phyloP scores from a whole-genome alignment of 495 filamentous ascomycete genomes.

The Penicillium cataractarum region DNA sequence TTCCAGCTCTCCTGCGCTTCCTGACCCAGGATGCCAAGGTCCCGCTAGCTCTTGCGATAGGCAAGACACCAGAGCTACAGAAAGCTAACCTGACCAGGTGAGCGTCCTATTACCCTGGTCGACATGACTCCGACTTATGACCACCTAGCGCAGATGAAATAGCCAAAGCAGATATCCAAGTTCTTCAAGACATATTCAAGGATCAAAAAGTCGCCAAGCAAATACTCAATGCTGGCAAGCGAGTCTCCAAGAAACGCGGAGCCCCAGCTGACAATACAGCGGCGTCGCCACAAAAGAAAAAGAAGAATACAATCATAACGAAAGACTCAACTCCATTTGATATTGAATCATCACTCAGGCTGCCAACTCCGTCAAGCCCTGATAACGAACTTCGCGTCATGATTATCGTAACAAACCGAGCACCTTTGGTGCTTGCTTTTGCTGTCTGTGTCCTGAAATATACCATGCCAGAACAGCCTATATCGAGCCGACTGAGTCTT shows the following conservation, averaged over 20 bases:
- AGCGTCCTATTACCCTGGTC: conserved; percentile 12
- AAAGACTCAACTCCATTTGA: conserved; percentile 55
- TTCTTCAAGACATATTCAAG: conserved; percentile 61
- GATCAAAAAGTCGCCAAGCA: conserved; percentile 75
- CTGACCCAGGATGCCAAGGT: conserved; percentile 74
- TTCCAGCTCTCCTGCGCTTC: conserved; percentile 76
- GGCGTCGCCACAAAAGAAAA: conserved; percentile 26
- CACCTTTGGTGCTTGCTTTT: conserved; percentile 81
- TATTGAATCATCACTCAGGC: conserved; percentile 64
- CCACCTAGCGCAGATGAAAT: conserved; percentile 59
- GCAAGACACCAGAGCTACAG: conserved; percentile 68
- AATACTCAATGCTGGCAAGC: conserved; percentile 60
- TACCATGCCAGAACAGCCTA: conserved; percentile 81
- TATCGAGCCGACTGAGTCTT: conserved; percentile 78
- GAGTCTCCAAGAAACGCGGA: conserved; percentile 63
- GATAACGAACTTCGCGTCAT: conserved; percentile 62
- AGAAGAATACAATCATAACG: conserved; percentile 14
- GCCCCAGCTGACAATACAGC: conserved; percentile 38
- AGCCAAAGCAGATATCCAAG: conserved; percentile 57
- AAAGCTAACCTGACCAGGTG: conserved; percentile 65
- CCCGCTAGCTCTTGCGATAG: conserved; percentile 70
- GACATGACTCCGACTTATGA: conserved; percentile 9
- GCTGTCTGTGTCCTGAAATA: conserved; percentile 71
- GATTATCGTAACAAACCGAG: conserved; percentile 73
- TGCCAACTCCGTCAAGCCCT: conserved; percentile 56